phyloP scores from a whole-genome alignment of 2,329 filamentous ascomycete genomes.

The Zymoseptoria pseudotritici region DNA sequence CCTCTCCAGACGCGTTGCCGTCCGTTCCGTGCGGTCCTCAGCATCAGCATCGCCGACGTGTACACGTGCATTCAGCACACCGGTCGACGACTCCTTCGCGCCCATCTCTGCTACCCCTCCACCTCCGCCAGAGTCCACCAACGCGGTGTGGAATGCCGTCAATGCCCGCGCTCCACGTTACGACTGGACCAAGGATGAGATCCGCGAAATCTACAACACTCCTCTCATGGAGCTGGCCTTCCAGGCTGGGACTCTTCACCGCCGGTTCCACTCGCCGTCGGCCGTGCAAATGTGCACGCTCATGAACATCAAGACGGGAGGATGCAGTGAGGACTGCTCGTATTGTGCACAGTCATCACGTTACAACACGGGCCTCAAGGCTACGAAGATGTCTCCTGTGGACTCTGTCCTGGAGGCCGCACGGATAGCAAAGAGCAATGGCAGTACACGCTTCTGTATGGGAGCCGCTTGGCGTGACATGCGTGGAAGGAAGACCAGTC shows the following conservation, averaged over 20 bases:
- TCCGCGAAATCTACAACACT: slow-evolving; percentile 71
- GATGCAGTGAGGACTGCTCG: slow-evolving; percentile 85
- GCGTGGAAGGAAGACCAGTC: slow-evolving; percentile 75
- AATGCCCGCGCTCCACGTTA: slow-evolving; percentile 56
- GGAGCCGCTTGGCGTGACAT: slow-evolving; percentile 91
- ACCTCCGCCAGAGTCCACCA: slow-evolving; percentile 20
- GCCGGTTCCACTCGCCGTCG: slow-evolving; percentile 74
- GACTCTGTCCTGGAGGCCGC: slow-evolving; percentile 75
- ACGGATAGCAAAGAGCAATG: slow-evolving; percentile 68
- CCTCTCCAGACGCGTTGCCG: slow-evolving; percentile 16
- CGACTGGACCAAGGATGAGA: slow-evolving; percentile 76
- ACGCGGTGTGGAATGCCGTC: slow-evolving; percentile 45
- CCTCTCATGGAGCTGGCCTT: slow-evolving; percentile 64
- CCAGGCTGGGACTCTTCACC: slow-evolving; percentile 57
- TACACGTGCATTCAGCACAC: slow-evolving; percentile 28
- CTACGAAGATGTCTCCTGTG: slow-evolving; percentile 70
- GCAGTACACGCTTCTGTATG: slow-evolving; percentile 91
- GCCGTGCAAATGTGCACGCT: slow-evolving; percentile 88
- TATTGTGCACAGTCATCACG: slow-evolving; percentile 88
- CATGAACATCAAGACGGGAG: slow-evolving; percentile 95
- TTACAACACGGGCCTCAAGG: slow-evolving; percentile 68
- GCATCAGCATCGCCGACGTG: neutral
- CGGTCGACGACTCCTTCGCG: slow-evolving; percentile 29
- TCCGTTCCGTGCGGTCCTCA: slow-evolving; percentile 15
- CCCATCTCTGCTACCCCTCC: slow-evolving; percentile 20